A percentile compares a stretch with the other conserved stretches of the same genome.
phyloP scores from a whole-genome alignment of 2,329 filamentous ascomycete genomes.

The Beauveria varroae region DNA sequence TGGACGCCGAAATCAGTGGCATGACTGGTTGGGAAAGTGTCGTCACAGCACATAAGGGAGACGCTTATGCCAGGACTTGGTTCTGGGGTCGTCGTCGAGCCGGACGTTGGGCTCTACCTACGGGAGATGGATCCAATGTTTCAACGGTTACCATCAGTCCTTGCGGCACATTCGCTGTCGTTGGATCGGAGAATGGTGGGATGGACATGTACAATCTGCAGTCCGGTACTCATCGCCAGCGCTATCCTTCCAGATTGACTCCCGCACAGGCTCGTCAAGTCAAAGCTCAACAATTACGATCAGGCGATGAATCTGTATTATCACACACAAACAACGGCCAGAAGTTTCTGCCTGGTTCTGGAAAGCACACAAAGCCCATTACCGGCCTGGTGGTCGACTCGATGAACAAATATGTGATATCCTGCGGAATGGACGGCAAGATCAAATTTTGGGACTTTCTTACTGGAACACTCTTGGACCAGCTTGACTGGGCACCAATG shows the following conservation, averaged over 20 bases:
- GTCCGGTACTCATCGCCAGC: constrained; percentile 79
- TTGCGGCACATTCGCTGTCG: constrained; percentile 87
- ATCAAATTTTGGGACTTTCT: constrained; percentile 97
- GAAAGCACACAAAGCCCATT: constrained; percentile 72
- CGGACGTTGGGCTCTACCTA: constrained; percentile 87
- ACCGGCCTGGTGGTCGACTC: constrained; percentile 84
- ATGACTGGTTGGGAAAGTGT: constrained; percentile 96
- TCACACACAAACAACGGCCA: constrained; percentile 39
- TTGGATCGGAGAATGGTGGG: constrained; percentile 75
- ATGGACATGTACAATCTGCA: constrained; percentile 97
- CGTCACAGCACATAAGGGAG: constrained; percentile 82
- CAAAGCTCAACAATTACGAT: constrained; percentile 55
- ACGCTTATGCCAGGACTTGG: constrained; percentile 85
- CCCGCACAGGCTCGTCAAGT: constrained; percentile 71
- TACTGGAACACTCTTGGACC: constrained; percentile 69
- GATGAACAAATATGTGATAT: constrained; percentile 80
- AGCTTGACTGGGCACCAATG: constrained; percentile 75
- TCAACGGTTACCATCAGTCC: constrained; percentile 81
- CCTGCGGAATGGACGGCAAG: constrained; percentile 82
- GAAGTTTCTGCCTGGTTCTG: constrained; percentile 45
- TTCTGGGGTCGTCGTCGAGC: constrained; percentile 95
- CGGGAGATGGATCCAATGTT: constrained; percentile 74
- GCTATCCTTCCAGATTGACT: constrained; percentile 74
- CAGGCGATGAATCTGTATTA: constrained; percentile 50
- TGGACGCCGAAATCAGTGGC: constrained; percentile 63